These are phyloP conservation scores for Myxozyma neglecta DNA, from an alignment of 805 yeast species.

Conservation along the genomic window DNA sequence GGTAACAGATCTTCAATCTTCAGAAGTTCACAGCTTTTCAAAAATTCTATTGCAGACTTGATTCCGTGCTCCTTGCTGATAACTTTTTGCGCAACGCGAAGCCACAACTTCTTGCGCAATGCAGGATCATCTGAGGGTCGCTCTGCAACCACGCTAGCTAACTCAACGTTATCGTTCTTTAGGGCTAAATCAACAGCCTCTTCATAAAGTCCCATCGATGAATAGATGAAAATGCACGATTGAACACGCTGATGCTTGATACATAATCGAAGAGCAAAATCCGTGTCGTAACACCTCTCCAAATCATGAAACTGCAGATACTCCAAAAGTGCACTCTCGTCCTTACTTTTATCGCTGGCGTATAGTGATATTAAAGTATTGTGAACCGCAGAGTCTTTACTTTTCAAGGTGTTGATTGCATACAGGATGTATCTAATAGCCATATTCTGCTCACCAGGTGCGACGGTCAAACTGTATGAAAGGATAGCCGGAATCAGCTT, in stretches of 20 bases:
- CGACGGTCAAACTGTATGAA: constrained; percentile 47
- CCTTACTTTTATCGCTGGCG: constrained; percentile 48
- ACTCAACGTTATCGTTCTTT: constrained; percentile 55
- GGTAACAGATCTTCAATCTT: constrained; percentile 81
- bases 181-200: constrained; percentile 80
- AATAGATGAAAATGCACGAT: constrained; percentile 72
- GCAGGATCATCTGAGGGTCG: constrained; percentile 51
- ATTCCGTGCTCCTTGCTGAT: constrained; percentile 40
- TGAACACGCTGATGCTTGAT: constrained; percentile 56
- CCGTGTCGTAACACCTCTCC: constrained; percentile 55
- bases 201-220: constrained; percentile 66
- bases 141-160: constrained; percentile 60
- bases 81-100: constrained; percentile 58
- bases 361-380: constrained; percentile 70
- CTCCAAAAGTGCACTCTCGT: constrained; percentile 51
- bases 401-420: constrained; percentile 49
- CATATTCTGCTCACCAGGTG: constrained; percentile 54
- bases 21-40: constrained; percentile 39
- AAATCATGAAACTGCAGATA: constrained; percentile 49
- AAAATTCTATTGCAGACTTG: constrained; percentile 37
- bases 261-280: constrained; percentile 74
- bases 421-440: constrained; percentile 64
- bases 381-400: constrained; percentile 54
- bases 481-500: constrained; percentile 74
- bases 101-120: constrained; percentile 70